phyloP scores from a whole-genome alignment of 768 basidiomycete species.

The Podaxis sp. region DNA sequence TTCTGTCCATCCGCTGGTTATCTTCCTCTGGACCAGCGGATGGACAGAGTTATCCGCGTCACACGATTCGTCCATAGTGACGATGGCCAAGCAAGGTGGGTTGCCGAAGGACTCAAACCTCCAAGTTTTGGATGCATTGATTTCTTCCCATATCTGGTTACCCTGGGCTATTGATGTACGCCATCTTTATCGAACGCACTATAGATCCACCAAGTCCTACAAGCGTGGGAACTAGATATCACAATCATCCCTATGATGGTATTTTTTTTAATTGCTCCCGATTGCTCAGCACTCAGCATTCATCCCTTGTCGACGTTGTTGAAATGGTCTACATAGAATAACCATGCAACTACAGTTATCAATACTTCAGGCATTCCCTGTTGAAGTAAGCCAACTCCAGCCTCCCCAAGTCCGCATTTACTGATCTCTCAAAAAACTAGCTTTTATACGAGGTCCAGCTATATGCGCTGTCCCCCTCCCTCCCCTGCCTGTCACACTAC shows the following conservation, averaged over 20 bases:
- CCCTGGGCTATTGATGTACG: too few relatives aligned
- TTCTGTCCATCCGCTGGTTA: too few relatives aligned
- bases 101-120: too few relatives aligned
- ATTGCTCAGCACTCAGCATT: neutral
- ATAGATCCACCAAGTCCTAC: neutral
- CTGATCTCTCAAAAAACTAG: slow-evolving; percentile 21
- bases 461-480: slow-evolving; percentile 53
- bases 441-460: slow-evolving; percentile 78
- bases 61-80: too few relatives aligned
- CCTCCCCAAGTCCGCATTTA: slow-evolving; percentile 9
- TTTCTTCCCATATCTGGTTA: too few relatives aligned
- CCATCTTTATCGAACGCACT: neutral
- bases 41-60: too few relatives aligned
- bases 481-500: slow-evolving; percentile 56
- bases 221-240: neutral
- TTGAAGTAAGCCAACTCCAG: slow-evolving; percentile 6
- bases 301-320: neutral
- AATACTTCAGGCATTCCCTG: slow-evolving; percentile 10
- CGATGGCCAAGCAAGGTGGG: too few relatives aligned
- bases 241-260: neutral
- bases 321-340: slow-evolving; percentile 7
- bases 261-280: neutral
- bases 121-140: too few relatives aligned
- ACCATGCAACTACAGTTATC: neutral
- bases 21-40: too few relatives aligned